phyloP scores from a whole-genome alignment of 2,329 filamentous ascomycete genomes.

The Clonostachys chloroleuca region DNA sequence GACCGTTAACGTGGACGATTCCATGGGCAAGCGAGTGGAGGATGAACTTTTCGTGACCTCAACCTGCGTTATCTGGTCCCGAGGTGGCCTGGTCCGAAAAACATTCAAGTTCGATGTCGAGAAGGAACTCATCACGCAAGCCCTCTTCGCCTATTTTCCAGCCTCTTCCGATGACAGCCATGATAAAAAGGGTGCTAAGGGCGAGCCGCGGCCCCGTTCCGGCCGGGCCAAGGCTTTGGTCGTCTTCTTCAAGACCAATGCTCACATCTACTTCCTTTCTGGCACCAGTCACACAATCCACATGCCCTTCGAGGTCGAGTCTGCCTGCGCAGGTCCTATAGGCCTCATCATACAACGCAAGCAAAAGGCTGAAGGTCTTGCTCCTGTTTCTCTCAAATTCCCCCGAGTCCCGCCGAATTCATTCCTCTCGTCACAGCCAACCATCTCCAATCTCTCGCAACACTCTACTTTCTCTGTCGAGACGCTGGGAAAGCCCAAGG shows the following conservation, averaged over 20 bases:
- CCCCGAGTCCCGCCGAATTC: conserved; percentile 73
- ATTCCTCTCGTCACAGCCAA: conserved; percentile 68
- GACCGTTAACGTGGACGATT: conserved; percentile 52
- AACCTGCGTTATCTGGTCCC: conserved; percentile 81
- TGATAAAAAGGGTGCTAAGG: background rate
- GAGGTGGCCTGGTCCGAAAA: conserved; percentile 79
- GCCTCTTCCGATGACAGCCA: conserved; percentile 33
- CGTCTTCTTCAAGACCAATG: conserved; percentile 87
- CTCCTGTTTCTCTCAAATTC: conserved; percentile 49
- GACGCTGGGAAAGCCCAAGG: conserved; percentile 49
- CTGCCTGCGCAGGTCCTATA: conserved; percentile 74
- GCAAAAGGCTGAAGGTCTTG: conserved; percentile 44
- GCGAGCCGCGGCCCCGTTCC: conserved; percentile 2
- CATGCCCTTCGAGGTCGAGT: conserved; percentile 91
- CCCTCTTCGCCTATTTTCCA: conserved; percentile 79
- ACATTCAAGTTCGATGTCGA: conserved; percentile 84
- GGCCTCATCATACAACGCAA: conserved; percentile 87
- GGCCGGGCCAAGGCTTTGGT: conserved; percentile 65
- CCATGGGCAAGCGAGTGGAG: conserved; percentile 42
- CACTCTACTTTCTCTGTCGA: conserved; percentile 52
- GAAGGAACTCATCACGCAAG: conserved; percentile 81
- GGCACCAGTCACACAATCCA: conserved; percentile 87
- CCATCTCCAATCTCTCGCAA: conserved; percentile 44
- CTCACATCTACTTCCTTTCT: conserved; percentile 86
- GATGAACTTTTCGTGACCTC: conserved; percentile 79